Evolutionary conservation across 257 asterid genomes (phyloP).

Genomic region (Solanum lycopersicoides): DNA sequence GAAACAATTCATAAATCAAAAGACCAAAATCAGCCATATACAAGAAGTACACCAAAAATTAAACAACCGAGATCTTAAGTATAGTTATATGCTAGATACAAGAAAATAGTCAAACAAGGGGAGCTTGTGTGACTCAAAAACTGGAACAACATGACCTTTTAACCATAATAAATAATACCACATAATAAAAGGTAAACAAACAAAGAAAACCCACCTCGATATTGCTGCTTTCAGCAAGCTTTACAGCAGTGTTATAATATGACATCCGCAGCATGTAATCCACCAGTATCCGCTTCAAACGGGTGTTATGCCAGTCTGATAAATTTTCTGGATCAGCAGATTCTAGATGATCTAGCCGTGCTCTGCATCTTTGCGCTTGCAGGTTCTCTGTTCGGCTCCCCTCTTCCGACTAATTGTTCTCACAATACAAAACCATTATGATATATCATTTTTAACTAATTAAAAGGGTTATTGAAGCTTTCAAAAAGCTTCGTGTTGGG

Average conservation of each 20-base stretch:
- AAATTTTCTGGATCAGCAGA: slow-evolving; percentile 63
- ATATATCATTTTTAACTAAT: neutral
- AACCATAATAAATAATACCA: neutral
- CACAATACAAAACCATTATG: neutral
- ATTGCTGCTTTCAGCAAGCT: slow-evolving; percentile 79
- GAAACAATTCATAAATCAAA: no score
- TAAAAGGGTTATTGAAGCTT: neutral
- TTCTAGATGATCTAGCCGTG: slow-evolving; percentile 82
- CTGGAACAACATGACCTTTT: neutral
- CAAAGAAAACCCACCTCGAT: slow-evolving; percentile 45
- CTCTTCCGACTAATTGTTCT: slow-evolving; percentile 72
- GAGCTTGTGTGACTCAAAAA: neutral
- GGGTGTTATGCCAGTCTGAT: slow-evolving; percentile 56
- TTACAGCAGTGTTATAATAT: slow-evolving; percentile 74
- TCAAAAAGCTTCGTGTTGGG: neutral
- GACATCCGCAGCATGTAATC: slow-evolving; percentile 98
- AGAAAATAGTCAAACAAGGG: neutral
- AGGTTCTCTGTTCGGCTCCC: slow-evolving; percentile 67
- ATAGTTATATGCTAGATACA: neutral
- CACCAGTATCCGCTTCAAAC: slow-evolving; percentile 82
- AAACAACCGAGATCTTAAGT: neutral
- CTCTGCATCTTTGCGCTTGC: slow-evolving; percentile 90
- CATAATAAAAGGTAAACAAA: neutral
- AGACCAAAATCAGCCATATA: no score
- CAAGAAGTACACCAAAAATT: no score